A percentile compares a stretch with the other conserved stretches of the same genome.
phyloP scores from a whole-genome alignment of 495 filamentous ascomycete genomes.

The Aspergillus bridgeri region DNA sequence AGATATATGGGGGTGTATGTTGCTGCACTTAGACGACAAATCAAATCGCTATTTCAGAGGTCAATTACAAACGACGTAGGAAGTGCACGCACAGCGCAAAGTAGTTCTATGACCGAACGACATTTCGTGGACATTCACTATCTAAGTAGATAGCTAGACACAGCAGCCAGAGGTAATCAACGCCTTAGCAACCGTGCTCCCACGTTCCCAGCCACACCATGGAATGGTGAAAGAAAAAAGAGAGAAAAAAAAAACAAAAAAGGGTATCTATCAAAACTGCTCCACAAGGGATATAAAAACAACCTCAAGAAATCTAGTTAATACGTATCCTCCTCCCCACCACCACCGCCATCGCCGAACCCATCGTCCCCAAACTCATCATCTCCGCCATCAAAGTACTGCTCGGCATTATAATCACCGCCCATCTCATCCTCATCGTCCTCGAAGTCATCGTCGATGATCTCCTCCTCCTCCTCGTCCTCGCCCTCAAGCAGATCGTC shows the following conservation, averaged over 20 bases:
- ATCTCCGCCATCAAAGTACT: constrained; percentile 63
- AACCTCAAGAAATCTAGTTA: no score
- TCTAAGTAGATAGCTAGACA: background rate
- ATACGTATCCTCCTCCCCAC: constrained; percentile 49
- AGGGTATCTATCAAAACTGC: constrained; percentile 31
- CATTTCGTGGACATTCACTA: no score
- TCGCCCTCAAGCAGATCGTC: constrained; percentile 40
- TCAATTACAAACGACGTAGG: no score
- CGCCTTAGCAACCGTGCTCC: background rate
- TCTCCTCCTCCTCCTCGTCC: constrained; percentile 50
- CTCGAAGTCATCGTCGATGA: constrained; percentile 55
- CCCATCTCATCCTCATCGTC: constrained; percentile 57
- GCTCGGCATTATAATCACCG: constrained; percentile 61
- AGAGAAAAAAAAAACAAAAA: constrained; percentile 17
- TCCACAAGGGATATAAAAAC: background rate
- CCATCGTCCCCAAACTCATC: constrained; percentile 54
- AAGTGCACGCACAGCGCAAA: no score
- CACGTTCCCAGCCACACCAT: constrained; percentile 4
- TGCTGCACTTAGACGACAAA: background rate
- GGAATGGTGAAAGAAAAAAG: background rate
- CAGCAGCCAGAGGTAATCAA: background rate
- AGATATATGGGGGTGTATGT: no score
- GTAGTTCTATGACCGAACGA: no score
- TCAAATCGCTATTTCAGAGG: background rate
- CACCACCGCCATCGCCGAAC: constrained; percentile 48